Evolutionary conservation across 2,329 filamentous ascomycete genomes (phyloP).

Genomic region (Colletotrichum nymphaeae): DNA sequence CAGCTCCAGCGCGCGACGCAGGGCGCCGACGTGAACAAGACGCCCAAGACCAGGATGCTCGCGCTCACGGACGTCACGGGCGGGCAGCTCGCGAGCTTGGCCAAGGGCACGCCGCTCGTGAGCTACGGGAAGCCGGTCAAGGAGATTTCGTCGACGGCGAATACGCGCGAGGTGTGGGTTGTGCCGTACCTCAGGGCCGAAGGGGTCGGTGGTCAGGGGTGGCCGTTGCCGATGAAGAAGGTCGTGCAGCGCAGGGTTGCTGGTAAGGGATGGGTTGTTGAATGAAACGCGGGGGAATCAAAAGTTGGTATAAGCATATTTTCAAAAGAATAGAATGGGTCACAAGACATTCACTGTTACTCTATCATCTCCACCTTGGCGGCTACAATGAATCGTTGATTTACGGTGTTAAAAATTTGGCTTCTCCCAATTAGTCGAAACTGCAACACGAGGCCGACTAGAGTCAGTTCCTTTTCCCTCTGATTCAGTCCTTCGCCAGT

Average conservation of each 20-base stretch:
- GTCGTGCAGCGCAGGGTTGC: slow-evolving; percentile 81
- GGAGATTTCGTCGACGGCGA: slow-evolving; percentile 67
- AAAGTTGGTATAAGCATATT: background rate
- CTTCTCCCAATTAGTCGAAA: background rate
- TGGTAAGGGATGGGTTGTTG: slow-evolving; percentile 81
- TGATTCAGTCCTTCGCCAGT: background rate
- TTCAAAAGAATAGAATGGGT: background rate
- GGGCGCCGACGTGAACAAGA: slow-evolving; percentile 63
- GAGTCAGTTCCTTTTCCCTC: background rate
- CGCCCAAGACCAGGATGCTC: slow-evolving; percentile 85
- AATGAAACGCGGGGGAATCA: slow-evolving; percentile 43
- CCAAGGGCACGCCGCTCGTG: slow-evolving; percentile 86
- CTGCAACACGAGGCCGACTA: background rate
- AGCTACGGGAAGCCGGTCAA: slow-evolving; percentile 92
- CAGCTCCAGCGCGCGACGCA: slow-evolving; percentile 79
- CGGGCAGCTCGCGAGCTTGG: slow-evolving; percentile 80
- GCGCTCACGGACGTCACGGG: slow-evolving; percentile 84
- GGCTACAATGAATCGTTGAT: background rate
- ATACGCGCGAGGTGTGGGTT: slow-evolving; percentile 81
- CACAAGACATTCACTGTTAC: background rate
- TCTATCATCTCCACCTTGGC: background rate
- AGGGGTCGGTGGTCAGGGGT: slow-evolving; percentile 74
- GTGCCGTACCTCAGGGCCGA: slow-evolving; percentile 81
- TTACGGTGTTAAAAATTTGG: background rate
- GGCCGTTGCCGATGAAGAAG: slow-evolving; percentile 88